Evolutionary conservation across 2,329 filamentous ascomycete genomes (phyloP), one percentile per base, ranked within the genome.

Genomic region (Monosporascus ibericus): DNA sequence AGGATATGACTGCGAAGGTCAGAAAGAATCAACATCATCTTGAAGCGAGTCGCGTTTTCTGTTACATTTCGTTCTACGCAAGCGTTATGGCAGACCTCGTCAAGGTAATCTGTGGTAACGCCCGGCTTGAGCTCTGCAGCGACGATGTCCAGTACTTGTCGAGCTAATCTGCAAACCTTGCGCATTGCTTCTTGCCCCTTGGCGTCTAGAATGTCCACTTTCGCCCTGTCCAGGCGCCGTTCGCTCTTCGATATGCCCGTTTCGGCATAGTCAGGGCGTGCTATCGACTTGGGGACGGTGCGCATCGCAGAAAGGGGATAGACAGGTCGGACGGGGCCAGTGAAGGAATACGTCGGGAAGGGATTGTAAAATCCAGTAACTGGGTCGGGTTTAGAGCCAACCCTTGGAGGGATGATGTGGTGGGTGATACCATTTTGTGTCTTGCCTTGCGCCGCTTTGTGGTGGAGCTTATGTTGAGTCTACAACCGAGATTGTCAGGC

Each of bases 31-130:
- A 27, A 27, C 27, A 3, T 9, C 8, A 4, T 3, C 27, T 27
- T 27, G 27, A 27, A 27, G 27, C 1, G 3, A 6, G 8, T 27
- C 8, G n/a, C n/a, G n/a, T n/a, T n/a, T n/a, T n/a, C n/a, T n/a
- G n/a, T n/a, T 72, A 90, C 87, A 54, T 90, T 76, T 69, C 87
- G 78, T 69, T 89, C 86, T 54, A 90, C 67, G 63, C 85, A 89
- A 48, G 87, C 87, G 58, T 88, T 85, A 71, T 91, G 87, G 30
- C 89, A 86, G 54, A 90, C 73, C 68, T 87, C 82, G 63, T 91
- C 87, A 53, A 91, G 84, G 59, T 88, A 80, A 63, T 91, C 87
- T 5, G 87, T 90, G 2, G 87, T 88, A 7, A 90, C 80, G 39
- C 87, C 87, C 27, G 87, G 87, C 67, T 80, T 83, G 36, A 81